Base-by-base conservation (phyloP, 768 basidiomycete species). In the Xerocomus brunneocitrinus region DNA sequence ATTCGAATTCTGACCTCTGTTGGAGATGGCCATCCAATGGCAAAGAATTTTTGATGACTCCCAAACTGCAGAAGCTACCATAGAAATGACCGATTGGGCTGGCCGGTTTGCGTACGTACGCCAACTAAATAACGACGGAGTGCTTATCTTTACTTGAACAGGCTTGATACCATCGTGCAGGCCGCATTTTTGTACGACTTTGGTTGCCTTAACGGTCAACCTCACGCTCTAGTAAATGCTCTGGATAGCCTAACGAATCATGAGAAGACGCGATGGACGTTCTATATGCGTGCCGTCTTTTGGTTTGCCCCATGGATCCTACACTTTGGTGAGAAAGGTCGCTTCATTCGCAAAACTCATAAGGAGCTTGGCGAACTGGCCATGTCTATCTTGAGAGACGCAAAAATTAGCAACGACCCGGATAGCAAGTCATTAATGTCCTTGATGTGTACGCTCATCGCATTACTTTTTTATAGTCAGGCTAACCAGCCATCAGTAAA, bases 161-260 rank as follows among this genome's bases (percentile, higher is more conserved):
- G 81, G 31, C 74, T 85, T 28, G 84, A 85, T 57, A 80, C 79
- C 2, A 73, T 84, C 31, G 79, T 77, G 13, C 75, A 77, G 28
- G 80, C 84, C n/a, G 81, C 82, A 14, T 85, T 85, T 58, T 78
- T 78, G 3, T 78, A 84, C 53, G 80, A 85, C 64, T 83, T 85
- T 49, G 71, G 73, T 50, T 82, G 79, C 60, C 75, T 85, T 24
- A 72, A 74, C 10, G 79, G 77, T 14, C 71, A 71, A 42, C 68
- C 78, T 4, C 75, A 81, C 59, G 62, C 73, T 24, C 64, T 85
- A 3, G 74, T 79, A 22, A 75, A 79, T 56, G 72, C 81, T 8
- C 66, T 85, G 41, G 80, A 85, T 58, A 76, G 76, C 27, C 68
- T 85, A 25, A 84, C 81, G n/a, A 83, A 83, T 62, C 78, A 77